Evolutionary conservation across 129 eudicot genomes (phyloP).

Genomic region (sunflower (Helianthus annuus)): DNA sequence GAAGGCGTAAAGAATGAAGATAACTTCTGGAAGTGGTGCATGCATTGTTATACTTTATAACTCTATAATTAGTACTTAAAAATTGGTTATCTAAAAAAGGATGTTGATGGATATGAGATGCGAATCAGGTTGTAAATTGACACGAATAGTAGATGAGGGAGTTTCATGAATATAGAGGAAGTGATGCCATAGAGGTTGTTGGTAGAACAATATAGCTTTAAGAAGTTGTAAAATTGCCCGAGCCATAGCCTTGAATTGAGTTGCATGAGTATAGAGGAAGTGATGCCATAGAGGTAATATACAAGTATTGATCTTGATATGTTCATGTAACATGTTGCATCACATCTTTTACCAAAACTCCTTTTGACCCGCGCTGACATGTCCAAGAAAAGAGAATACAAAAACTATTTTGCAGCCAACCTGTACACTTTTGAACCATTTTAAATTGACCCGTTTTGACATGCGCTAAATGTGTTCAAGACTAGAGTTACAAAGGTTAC

Average conservation of each 20-base stretch:
- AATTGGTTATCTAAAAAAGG: slow-evolving; percentile 27
- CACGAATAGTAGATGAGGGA: slow-evolving; percentile 33
- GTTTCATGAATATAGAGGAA: background rate
- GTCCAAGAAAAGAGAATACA: no score
- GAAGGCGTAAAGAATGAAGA: no score
- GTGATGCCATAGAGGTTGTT: background rate
- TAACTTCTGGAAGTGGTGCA: no score
- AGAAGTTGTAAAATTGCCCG: slow-evolving; percentile 36
- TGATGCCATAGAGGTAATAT: slow-evolving; percentile 3
- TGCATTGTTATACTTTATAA: background rate
- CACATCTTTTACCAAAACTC: background rate
- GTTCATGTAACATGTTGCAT: slow-evolving; percentile 4
- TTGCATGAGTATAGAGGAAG: slow-evolving; percentile 10
- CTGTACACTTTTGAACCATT: no score
- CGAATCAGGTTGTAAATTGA: slow-evolving; percentile 44
- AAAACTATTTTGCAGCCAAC: no score
- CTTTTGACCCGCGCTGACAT: no score
- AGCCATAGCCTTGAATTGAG: slow-evolving; percentile 33
- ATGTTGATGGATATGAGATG: slow-evolving; percentile 50
- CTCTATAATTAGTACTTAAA: background rate
- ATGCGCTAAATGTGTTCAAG: no score
- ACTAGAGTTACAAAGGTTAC: no score
- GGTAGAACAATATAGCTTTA: slow-evolving; percentile 44
- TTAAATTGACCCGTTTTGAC: no score
- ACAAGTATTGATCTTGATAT: slow-evolving; percentile 17